phyloP scores from a whole-genome alignment of 2,329 filamentous ascomycete species.

The Hypoxylon sp. region DNA sequence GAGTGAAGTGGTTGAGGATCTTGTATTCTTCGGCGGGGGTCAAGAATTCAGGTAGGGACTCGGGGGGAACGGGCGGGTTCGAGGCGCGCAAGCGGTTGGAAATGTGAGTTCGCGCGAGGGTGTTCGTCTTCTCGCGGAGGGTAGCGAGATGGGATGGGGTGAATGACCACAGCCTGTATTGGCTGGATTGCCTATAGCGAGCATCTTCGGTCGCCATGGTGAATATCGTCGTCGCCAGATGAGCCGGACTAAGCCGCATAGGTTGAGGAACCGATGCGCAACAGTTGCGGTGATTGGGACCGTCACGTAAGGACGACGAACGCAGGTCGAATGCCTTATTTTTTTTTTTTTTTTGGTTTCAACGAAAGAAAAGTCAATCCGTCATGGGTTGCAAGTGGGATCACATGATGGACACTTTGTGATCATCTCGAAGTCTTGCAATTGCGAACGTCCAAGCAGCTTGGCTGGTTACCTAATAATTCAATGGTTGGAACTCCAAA shows the following conservation, averaged over 20 bases:
- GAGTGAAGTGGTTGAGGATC: constrained; percentile 83
- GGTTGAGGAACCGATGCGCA: neutral
- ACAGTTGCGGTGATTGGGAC: neutral
- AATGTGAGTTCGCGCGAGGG: constrained; percentile 76
- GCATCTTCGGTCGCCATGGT: constrained; percentile 87
- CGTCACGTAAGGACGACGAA: neutral
- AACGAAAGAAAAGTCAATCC: neutral
- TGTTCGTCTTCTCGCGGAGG: constrained; percentile 84
- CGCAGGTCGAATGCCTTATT: neutral
- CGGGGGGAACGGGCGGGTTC: constrained; percentile 61
- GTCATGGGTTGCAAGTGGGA: neutral
- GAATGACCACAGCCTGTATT: constrained; percentile 95
- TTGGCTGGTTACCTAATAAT: neutral
- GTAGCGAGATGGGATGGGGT: constrained; percentile 78
- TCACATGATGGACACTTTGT: neutral
- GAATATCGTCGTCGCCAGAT: constrained; percentile 6
- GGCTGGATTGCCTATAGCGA: constrained; percentile 89
- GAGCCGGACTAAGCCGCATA: constrained; percentile 4
- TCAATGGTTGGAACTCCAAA: neutral
- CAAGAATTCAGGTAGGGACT: constrained; percentile 79
- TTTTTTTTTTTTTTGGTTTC: neutral
- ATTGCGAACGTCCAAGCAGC: neutral
- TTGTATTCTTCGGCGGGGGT: constrained; percentile 86
- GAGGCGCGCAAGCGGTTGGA: constrained; percentile 68
- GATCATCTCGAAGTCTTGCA: neutral